These are phyloP conservation scores for Entamoeba histolytica DNA, from an alignment of 208 protist species.

Conservation along the genomic window DNA sequence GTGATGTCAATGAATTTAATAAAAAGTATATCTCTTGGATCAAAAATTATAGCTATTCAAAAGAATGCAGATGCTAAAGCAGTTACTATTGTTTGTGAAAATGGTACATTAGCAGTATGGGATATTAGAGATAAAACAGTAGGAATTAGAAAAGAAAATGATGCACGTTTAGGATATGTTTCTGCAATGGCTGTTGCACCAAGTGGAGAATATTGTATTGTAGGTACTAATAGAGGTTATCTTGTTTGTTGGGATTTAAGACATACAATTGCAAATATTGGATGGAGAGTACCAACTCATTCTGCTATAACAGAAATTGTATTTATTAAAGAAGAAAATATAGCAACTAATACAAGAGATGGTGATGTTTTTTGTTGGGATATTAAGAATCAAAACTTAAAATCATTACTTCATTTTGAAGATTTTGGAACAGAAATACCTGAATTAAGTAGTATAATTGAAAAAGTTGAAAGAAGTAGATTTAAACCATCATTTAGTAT, in stretches of 20 bases:
- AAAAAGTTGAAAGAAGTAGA: background rate
- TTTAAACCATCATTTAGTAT: background rate
- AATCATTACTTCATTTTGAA: background rate
- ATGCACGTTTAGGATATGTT: background rate
- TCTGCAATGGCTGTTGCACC: background rate
- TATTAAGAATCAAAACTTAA: background rate
- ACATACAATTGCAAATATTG: background rate
- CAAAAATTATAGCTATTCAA: background rate
- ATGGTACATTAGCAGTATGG: background rate
- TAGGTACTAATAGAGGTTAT: background rate
- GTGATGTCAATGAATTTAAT: background rate
- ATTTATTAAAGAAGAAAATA: background rate
- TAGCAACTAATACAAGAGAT: background rate
- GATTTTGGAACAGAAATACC: background rate
- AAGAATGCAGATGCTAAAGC: background rate
- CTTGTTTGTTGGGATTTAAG: background rate
- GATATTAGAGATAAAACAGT: background rate
- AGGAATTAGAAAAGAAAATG: background rate
- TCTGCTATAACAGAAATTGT: background rate
- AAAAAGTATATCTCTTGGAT: background rate
- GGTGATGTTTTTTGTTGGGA: background rate
- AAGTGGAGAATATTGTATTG: background rate
- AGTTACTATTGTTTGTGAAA: background rate
- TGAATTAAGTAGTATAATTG: background rate
- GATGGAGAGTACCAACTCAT: background rate